Evolutionary conservation across 148 eudicot species (phyloP).

Genomic region (Oxyria digyna): DNA sequence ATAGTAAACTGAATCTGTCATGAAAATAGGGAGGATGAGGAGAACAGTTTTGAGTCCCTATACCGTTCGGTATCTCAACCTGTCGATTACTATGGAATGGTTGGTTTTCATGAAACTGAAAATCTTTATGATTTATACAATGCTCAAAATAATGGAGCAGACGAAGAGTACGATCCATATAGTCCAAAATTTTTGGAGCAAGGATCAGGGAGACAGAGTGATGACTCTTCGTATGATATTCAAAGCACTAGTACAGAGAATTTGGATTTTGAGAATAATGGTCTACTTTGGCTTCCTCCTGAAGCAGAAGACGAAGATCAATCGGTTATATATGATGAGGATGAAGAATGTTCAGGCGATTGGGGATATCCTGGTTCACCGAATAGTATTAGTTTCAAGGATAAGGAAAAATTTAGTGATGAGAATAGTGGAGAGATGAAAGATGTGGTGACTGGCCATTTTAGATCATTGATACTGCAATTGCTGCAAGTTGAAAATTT

Average conservation of each 20-base stretch:
- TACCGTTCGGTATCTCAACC: constrained; percentile 22
- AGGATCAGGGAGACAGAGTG: constrained; percentile 30
- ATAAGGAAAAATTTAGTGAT: constrained; percentile 73
- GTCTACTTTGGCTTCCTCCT: constrained; percentile 93
- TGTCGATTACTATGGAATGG: constrained; percentile 39
- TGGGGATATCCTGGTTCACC: constrained; percentile 67
- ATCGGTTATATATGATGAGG: constrained; percentile 41
- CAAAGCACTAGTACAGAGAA: constrained; percentile 50
- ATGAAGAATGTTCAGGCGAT: constrained; percentile 62
- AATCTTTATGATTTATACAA: constrained; percentile 32
- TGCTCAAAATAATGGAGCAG: constrained; percentile 36
- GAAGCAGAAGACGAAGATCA: constrained; percentile 78
- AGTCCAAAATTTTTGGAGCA: constrained; percentile 33
- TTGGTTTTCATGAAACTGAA: constrained; percentile 37
- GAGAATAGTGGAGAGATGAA: constrained; percentile 71
- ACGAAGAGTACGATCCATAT: constrained; percentile 29
- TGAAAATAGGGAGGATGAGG: constrained; percentile 57
- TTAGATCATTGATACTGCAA: constrained; percentile 82
- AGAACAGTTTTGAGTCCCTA: constrained; percentile 26
- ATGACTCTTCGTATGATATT: constrained; percentile 48
- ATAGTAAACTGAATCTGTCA: background rate
- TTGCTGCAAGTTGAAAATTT: constrained; percentile 84
- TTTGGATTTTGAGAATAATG: constrained; percentile 89
- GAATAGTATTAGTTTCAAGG: constrained; percentile 50
- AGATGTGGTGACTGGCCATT: constrained; percentile 81